These are phyloP conservation scores for Ilex paraguariensis DNA, from an alignment of 305 asterid species.

Conservation along the genomic window DNA sequence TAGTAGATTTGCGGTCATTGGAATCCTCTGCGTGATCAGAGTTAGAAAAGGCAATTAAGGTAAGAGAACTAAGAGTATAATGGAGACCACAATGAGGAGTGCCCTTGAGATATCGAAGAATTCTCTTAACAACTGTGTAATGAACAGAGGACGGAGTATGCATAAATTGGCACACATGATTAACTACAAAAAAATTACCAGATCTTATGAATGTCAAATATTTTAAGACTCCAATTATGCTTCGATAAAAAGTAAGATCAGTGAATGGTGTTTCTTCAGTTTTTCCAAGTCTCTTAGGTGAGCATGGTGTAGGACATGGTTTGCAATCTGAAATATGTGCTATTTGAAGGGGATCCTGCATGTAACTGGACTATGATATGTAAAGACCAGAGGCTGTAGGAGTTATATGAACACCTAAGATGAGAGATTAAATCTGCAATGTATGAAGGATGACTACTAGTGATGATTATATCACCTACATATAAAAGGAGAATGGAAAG, in stretches of 20 bases:
- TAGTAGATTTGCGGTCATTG: neutral
- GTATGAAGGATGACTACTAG: no score
- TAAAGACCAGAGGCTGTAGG: no score
- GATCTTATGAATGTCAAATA: neutral
- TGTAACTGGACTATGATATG: no score
- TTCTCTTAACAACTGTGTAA: neutral
- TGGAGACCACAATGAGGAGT: neutral
- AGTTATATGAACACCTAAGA: no score
- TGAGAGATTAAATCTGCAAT: no score
- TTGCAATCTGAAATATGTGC: neutral
- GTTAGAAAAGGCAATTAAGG: neutral
- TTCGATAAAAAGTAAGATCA: neutral
- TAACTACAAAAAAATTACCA: neutral
- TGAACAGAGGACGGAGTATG: neutral
- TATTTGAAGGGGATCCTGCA: no score
- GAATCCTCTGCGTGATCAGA: neutral
- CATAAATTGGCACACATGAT: constrained; percentile 1
- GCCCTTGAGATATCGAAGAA: constrained; percentile 1
- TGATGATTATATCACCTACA: no score
- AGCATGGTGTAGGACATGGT: neutral
- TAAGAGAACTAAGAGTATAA: neutral
- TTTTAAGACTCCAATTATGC: neutral
- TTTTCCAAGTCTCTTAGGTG: neutral
- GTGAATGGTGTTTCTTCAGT: neutral
- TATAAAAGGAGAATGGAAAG: no score